Conservation (phyloP, 2,329 filamentous ascomycete genomes). For the Fonsecaea erecta region DNA sequence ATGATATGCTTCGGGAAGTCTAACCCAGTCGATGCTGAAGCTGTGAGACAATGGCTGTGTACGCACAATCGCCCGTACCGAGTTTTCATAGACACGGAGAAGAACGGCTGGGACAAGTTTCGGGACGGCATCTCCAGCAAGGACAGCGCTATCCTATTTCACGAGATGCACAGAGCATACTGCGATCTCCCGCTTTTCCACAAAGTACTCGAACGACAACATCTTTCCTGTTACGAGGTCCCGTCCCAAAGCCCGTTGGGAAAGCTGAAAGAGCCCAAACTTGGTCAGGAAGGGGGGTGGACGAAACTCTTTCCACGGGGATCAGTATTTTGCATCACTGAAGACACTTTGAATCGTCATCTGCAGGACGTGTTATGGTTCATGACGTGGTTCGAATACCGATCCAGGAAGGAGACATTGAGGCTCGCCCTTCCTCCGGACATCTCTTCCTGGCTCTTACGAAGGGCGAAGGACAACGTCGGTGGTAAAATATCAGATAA, state of each 20-base stretch:
- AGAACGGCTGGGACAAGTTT: constrained; percentile 28
- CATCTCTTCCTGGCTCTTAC: constrained; percentile 20
- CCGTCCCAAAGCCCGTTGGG: not conserved
- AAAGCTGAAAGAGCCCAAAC: not conserved
- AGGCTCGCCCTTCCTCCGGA: constrained; percentile 27
- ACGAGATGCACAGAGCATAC: constrained; percentile 15
- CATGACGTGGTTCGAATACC: constrained; percentile 28
- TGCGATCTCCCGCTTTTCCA: constrained; percentile 14
- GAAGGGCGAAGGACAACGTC: not conserved
- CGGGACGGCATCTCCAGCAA: constrained; percentile 4
- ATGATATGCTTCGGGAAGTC: constrained; percentile 29
- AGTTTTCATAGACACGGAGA: constrained; percentile 22
- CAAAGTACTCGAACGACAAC: not conserved
- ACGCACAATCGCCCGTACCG: constrained; percentile 5
- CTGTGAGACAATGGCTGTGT: constrained; percentile 22
- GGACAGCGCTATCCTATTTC: constrained; percentile 22
- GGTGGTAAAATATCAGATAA: not conserved
- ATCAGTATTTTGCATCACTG: constrained; percentile 28
- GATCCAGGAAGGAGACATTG: constrained; percentile 6
- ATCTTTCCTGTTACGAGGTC: constrained; percentile 15
- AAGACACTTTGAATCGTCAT: constrained; percentile 18
- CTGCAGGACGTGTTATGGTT: constrained; percentile 11
- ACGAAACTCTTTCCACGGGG: constrained; percentile 30
- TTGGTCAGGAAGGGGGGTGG: not conserved
- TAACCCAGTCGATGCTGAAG: constrained; percentile 24